Base-by-base conservation (phyloP, 2,329 filamentous ascomycete genomes). In the Cordyceps tenuipes region DNA sequence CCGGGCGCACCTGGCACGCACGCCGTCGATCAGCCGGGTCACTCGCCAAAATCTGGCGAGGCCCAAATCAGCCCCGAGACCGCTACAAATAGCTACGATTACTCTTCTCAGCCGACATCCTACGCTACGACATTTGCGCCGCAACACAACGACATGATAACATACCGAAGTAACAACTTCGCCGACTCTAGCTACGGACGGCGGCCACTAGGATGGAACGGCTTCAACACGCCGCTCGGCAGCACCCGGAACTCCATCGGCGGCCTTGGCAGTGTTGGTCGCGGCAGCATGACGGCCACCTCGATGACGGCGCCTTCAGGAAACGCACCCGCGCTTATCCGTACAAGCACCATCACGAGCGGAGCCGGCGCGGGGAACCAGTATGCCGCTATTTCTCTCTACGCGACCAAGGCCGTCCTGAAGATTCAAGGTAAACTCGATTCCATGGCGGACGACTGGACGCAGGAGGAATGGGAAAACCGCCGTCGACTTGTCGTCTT, bases 401-500 rank as follows among this genome's bases (percentile, higher is more conserved):
- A 92, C 69, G 87, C 90, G 17, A 84, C 85, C 69, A 97, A 96
- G 76, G 94, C 92, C 0, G 79, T 88, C 19, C 78, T 97, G 34
- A 91, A 94, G 68, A 88, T 97, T 62, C 83, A 88, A 58, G 92
- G 92, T 21, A 90, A 97, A 68, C 81, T 99, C 52, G 86, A 91
- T 56, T 77, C 80, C 8, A 97, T 97, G 93, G 85, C 86, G 0
- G 82, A 88, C 63, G 82, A 86, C 63, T 99, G 94, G 94, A 87
- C 84, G 0, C 75, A 81, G 31, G 91, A 96, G 63, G 94, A 99
- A 72, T 86, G 85, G 75, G 82, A 87, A 43, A 85, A 85, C 57
- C 88, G 89, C 67, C 82, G 94, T 51, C 84, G 94, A 41, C 86
- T 99, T 43, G 92, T 99, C 19, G 84, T 92, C 67, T 99, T 99